phyloP scores from a whole-genome alignment of 2,329 filamentous ascomycete species.

The Dothideomycetidae sp. region DNA sequence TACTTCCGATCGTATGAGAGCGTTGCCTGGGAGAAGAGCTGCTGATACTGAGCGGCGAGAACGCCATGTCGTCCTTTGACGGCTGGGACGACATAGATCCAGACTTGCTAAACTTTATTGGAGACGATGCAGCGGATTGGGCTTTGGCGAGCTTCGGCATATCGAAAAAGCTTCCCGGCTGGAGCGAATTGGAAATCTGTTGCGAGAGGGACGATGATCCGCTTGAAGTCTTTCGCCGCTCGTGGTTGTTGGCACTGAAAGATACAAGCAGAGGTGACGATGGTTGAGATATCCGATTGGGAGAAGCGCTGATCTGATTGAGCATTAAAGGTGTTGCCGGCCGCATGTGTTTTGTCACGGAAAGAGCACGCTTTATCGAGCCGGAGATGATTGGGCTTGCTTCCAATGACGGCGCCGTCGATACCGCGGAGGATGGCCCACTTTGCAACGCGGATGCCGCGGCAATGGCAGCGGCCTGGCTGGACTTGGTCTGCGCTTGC shows the following conservation, averaged over 20 bases:
- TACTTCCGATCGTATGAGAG: constrained; percentile 85
- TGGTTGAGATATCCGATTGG: constrained; percentile 68
- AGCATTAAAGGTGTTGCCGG: constrained; percentile 75
- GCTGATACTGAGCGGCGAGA: constrained; percentile 20
- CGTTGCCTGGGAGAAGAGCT: constrained; percentile 50
- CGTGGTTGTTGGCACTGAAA: constrained; percentile 72
- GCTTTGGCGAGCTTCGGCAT: constrained; percentile 46
- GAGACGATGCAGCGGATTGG: constrained; percentile 40
- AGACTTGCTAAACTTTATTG: constrained; percentile 33
- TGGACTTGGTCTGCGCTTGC: constrained; percentile 46
- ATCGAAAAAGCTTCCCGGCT: constrained; percentile 53
- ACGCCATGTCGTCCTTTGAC: constrained; percentile 26
- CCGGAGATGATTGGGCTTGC: constrained; percentile 72
- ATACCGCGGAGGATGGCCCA: constrained; percentile 17
- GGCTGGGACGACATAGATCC: constrained; percentile 35
- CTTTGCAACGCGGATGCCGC: constrained; percentile 15
- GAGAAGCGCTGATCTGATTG: constrained; percentile 71
- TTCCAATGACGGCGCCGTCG: constrained; percentile 55
- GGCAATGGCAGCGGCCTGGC: constrained; percentile 26
- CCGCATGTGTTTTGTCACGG: constrained; percentile 65
- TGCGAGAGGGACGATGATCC: constrained; percentile 75
- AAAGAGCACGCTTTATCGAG: constrained; percentile 67
- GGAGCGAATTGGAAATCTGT: constrained; percentile 55
- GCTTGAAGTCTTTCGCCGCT: constrained; percentile 84
- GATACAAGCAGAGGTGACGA: constrained; percentile 91